Conservation (phyloP, 2,329 filamentous ascomycete genomes). For the Ophiocordyceps camponoti-floridani region DNA sequence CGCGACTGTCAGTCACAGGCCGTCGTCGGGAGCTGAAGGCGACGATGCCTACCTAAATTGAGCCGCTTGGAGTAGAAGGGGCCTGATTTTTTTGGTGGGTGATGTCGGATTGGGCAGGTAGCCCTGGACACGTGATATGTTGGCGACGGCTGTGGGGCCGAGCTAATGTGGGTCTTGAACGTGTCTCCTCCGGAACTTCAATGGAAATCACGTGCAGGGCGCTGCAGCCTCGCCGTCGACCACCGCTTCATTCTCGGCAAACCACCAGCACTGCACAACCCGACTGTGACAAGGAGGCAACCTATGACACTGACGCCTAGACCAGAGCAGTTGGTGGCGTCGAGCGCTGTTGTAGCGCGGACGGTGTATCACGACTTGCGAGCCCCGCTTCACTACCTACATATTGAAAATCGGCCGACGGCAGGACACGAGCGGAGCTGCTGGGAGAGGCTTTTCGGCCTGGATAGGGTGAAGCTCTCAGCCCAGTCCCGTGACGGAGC, state of each 20-base stretch:
- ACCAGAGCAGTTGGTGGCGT: background rate
- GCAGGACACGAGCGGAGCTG: background rate
- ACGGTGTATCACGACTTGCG: background rate
- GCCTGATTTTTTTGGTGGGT: slow-evolving; percentile 18
- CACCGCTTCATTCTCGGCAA: too few relatives aligned
- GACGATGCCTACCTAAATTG: slow-evolving; percentile 15
- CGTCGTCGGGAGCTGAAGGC: background rate
- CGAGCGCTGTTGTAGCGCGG: background rate
- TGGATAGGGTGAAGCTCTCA: background rate
- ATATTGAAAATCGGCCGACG: background rate
- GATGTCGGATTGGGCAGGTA: slow-evolving; percentile 6
- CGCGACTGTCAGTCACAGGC: slow-evolving; percentile 2
- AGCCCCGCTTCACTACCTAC: too few relatives aligned
- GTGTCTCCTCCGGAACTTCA: too few relatives aligned
- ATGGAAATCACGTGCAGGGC: too few relatives aligned
- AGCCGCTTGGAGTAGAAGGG: slow-evolving; percentile 22
- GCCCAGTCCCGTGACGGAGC: background rate
- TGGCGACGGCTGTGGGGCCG: too few relatives aligned
- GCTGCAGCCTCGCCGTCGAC: too few relatives aligned
- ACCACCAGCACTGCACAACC: too few relatives aligned
- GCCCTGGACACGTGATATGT: slow-evolving; percentile 18
- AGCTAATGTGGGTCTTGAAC: too few relatives aligned
- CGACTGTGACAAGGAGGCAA: too few relatives aligned
- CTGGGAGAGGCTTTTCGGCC: background rate
- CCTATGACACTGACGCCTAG: background rate